These are phyloP conservation scores for Coemansia sp. DNA, from an alignment of 192 early-diverging fungal species.

Conservation along the genomic window DNA sequence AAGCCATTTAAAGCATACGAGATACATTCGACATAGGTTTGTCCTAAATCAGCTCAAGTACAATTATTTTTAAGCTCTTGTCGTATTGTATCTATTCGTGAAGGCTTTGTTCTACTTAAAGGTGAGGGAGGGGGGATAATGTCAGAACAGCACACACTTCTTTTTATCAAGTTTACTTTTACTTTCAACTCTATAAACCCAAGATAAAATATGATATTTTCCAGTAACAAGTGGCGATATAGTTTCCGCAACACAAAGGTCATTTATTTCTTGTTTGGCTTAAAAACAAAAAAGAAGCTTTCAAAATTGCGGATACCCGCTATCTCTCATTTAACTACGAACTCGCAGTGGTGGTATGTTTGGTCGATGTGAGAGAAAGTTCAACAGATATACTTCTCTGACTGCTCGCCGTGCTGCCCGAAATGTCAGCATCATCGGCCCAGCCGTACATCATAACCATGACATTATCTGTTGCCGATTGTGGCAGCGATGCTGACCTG, in stretches of 20 bases:
- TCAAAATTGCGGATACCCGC: no score
- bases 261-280: no score
- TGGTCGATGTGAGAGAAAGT: conserved; percentile 13
- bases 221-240: neutral
- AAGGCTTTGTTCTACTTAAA: neutral
- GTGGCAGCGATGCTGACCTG: neutral
- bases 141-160: neutral
- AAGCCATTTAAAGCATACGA: neutral
- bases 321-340: neutral
- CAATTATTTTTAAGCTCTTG: neutral
- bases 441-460: conserved; percentile 49
- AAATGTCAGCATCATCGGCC: conserved; percentile 34
- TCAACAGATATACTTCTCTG: conserved; percentile 20
- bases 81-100: neutral
- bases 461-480: conserved; percentile 11
- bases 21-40: neutral
- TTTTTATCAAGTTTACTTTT: neutral
- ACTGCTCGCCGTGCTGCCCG: neutral
- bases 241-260: neutral
- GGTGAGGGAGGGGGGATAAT: neutral
- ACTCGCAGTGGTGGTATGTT: neutral
- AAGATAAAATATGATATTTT: neutral
- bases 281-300: no score
- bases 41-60: neutral
- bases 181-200: neutral